Conservation (phyloP, 352 stramenopile species). For the Phytophthora pseudosyringae region DNA sequence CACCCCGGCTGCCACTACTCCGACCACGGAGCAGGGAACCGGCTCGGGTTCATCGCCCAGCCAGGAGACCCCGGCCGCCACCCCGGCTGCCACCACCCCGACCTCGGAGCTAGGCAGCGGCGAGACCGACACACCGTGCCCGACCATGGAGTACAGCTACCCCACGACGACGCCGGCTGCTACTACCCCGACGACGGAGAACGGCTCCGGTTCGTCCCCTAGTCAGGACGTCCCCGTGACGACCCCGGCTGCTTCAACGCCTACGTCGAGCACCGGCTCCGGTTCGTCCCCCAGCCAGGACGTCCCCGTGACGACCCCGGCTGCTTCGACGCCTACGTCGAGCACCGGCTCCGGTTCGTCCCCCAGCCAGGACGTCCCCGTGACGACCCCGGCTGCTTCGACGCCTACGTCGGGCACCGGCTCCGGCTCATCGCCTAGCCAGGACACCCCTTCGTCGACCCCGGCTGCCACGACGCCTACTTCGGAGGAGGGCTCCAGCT, state of each 20-base stretch:
- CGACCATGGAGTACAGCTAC: slow-evolving; percentile 33
- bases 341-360: slow-evolving; percentile 1
- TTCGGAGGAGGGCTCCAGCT: slow-evolving; percentile 6
- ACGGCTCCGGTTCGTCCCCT: background rate
- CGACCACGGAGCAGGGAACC: background rate
- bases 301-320: background rate
- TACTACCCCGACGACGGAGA: background rate
- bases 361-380: background rate
- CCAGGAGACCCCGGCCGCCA: no score
- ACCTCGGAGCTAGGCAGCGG: background rate
- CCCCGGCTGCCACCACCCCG: background rate
- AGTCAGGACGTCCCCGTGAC: slow-evolving; percentile 11
- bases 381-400: background rate
- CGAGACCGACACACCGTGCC: slow-evolving; percentile 31
- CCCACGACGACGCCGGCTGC: slow-evolving; percentile 2
- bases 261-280: slow-evolving; percentile 3
- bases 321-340: slow-evolving; percentile 12
- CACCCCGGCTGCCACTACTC: background rate
- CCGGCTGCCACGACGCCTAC: slow-evolving; percentile 8
- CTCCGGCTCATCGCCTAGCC: slow-evolving; percentile 7
- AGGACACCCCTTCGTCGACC: slow-evolving; percentile 7
- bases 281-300: background rate
- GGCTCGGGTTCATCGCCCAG: no score
- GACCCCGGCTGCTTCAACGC: slow-evolving; percentile 15
- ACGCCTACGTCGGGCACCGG: background rate